Conservation (phyloP, 495 filamentous ascomycete species). For the Daldinia concentrica region DNA sequence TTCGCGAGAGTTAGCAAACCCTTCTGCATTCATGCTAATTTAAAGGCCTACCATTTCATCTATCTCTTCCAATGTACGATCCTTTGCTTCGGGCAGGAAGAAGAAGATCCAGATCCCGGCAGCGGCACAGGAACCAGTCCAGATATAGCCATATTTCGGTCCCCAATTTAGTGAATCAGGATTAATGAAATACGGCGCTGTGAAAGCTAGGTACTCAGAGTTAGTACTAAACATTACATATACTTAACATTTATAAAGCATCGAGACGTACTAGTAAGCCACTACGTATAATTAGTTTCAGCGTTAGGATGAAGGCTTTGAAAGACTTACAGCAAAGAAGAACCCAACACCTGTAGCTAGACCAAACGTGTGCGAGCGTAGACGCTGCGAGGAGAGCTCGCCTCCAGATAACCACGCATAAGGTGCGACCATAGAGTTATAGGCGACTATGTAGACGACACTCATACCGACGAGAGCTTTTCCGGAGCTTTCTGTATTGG, state of each 20-base stretch:
- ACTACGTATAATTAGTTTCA: constrained; percentile 35
- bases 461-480: constrained; percentile 64
- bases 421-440: constrained; percentile 64
- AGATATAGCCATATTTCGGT: constrained; percentile 66
- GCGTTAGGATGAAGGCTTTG: background rate
- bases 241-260: background rate
- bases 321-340: constrained; percentile 51
- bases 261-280: constrained; percentile 56
- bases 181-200: constrained; percentile 70
- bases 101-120: constrained; percentile 59
- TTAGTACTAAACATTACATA: background rate
- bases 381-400: constrained; percentile 64
- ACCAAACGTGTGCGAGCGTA: constrained; percentile 67
- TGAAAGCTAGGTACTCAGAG: constrained; percentile 56
- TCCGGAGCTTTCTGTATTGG: constrained; percentile 57
- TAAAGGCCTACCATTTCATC: constrained; percentile 59
- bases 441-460: constrained; percentile 65
- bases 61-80: constrained; percentile 61
- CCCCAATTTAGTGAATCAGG: constrained; percentile 65
- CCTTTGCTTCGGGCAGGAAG: constrained; percentile 64
- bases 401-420: constrained; percentile 71
- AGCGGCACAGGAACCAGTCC: constrained; percentile 53
- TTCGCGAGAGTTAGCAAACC: background rate
- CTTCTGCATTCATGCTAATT: background rate
- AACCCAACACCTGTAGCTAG: constrained; percentile 64